Evolutionary conservation across 176 grass and related monocot species (phyloP).

Genomic region (Zea luxurians): DNA sequence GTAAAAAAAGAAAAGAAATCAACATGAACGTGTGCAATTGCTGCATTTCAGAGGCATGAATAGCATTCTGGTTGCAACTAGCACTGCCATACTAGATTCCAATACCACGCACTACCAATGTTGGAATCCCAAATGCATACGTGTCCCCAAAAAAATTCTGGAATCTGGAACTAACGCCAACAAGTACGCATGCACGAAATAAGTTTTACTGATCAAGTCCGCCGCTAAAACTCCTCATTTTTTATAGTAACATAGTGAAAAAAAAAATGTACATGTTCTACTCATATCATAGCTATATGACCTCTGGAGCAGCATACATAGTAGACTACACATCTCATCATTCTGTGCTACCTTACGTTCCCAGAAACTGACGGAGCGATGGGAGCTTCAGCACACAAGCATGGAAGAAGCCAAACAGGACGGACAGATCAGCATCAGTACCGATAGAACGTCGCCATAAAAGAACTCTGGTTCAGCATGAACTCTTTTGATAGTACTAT

Average conservation of each 20-base stretch:
- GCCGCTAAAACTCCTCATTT: constrained; percentile 24
- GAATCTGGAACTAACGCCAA: not conserved
- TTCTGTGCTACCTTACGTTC: constrained; percentile 7
- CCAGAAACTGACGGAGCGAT: constrained; percentile 18
- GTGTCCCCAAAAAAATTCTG: not conserved
- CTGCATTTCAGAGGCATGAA: not conserved
- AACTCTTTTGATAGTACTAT: not conserved
- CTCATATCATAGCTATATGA: constrained; percentile 2
- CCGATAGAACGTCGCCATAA: not conserved
- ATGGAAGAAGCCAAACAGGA: not conserved
- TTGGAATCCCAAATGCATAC: not conserved
- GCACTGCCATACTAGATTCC: not conserved
- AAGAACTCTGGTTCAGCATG: not conserved
- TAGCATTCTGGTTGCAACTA: not conserved
- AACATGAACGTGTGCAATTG: not conserved
- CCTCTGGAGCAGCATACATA: constrained; percentile 8
- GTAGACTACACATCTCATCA: constrained; percentile 33
- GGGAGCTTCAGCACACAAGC: constrained; percentile 22
- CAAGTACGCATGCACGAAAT: not conserved
- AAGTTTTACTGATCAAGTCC: constrained; percentile 17
- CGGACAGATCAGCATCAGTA: not conserved
- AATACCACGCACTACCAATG: not conserved
- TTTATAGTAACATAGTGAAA: not conserved
- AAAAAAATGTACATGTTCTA: constrained; percentile 27
- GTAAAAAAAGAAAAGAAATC: not conserved